phyloP scores from a whole-genome alignment of 371 early-diverging fungal genomes.

The Mortierella sp. region DNA sequence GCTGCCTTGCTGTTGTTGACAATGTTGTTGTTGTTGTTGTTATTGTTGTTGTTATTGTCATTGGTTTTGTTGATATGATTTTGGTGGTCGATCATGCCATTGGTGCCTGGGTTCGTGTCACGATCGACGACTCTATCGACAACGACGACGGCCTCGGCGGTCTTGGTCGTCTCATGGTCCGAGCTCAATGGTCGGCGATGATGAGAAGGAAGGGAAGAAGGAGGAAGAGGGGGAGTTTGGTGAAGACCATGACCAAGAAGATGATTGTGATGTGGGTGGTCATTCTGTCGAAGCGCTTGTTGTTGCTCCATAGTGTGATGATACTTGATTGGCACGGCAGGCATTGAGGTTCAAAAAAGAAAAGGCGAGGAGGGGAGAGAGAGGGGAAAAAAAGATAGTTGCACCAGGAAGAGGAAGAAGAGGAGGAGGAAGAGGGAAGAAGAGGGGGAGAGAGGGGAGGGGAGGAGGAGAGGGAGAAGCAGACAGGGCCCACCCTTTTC shows the following conservation, averaged over 20 bases:
- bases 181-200: too few species aligned
- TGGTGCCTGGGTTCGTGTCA: too few species aligned
- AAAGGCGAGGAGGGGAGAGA: not conserved
- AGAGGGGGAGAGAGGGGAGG: not conserved
- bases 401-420: not conserved
- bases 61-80: constrained; percentile 5
- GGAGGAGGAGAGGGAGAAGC: not conserved
- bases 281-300: too few species aligned
- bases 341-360: constrained; percentile 10
- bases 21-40: constrained; percentile 23
- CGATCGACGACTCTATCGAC: too few species aligned
- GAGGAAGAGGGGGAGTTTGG: too few species aligned
- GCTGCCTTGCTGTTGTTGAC: constrained; percentile 33
- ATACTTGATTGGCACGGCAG: constrained; percentile 29
- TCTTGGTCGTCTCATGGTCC: too few species aligned
- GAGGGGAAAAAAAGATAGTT: not conserved
- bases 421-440: not conserved
- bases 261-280: not conserved
- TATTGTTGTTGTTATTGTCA: constrained; percentile 16
- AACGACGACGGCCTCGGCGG: too few species aligned
- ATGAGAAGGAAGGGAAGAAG: too few species aligned
- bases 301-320: constrained; percentile 2
- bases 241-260: constrained; percentile 5
- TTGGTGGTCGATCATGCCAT: too few species aligned
- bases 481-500: too few species aligned